Conservation (phyloP, 1,284 basidiomycete species). For the Puccinia horiana region DNA sequence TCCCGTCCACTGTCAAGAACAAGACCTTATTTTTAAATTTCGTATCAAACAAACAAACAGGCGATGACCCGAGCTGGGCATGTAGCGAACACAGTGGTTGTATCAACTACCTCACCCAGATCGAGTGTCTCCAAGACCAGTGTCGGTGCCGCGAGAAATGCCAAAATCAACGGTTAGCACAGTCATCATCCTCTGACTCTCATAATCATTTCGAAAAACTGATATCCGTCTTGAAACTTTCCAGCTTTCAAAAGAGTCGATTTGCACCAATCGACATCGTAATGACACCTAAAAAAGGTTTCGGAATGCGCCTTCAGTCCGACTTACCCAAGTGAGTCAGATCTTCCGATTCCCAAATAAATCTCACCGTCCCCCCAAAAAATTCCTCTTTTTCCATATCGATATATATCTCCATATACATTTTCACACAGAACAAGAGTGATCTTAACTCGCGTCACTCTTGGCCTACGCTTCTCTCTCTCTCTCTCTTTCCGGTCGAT, state of each 20-base stretch:
- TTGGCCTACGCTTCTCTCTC: constrained; percentile 11
- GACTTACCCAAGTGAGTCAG: constrained; percentile 72
- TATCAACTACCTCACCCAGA: constrained; percentile 95
- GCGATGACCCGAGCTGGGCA: constrained; percentile 67
- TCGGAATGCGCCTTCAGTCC: constrained; percentile 76
- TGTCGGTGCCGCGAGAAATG: constrained; percentile 82
- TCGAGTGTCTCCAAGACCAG: constrained; percentile 85
- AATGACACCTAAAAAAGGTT: constrained; percentile 92
- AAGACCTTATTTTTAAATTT: no score
- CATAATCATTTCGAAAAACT: constrained; percentile 33
- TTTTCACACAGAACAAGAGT: neutral
- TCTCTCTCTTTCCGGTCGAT: neutral
- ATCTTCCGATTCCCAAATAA: neutral
- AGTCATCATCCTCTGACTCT: neutral
- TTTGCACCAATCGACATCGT: constrained; percentile 90
- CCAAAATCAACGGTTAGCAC: constrained; percentile 82
- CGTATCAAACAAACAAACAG: constrained; percentile 52
- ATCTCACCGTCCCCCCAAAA: neutral
- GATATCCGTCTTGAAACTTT: neutral
- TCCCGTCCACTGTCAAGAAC: neutral
- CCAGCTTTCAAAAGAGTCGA: constrained; percentile 78
- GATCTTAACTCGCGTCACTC: neutral
- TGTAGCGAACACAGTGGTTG: constrained; percentile 90
- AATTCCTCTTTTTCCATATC: neutral
- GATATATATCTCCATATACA: neutral